Base-by-base conservation (phyloP, 2,329 filamentous ascomycete species). In the Venturiaceae sp. region DNA sequence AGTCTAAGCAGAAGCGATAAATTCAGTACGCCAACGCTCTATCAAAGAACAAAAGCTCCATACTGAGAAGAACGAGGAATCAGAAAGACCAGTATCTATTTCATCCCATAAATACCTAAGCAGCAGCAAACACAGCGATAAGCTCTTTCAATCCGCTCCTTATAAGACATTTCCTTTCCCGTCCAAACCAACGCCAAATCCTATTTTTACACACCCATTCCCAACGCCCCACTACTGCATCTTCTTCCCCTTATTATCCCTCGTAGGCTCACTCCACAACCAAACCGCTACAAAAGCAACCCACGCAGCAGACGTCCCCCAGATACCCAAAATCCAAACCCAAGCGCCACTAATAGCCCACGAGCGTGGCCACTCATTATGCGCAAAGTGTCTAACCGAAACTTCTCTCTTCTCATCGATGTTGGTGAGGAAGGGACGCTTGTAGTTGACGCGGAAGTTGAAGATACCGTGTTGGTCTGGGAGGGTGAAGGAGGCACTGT, bases 381-480 rank as follows among this genome's bases (percentile, higher is more conserved):
- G 94, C 7, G 94, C 94, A 75, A 96, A 94, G 77, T 99, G 94
- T 52, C 94, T 84, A 33, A 99, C 90, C 0, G 92, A 95, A 57
- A 97, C 92, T 23, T 92, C 94, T 66, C 86, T 83, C 83, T 97
- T 97, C 78, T 96, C 91, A 70, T 96, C 92, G 57, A 99, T 72
- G 71, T 85, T 87, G 67, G 85, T 94, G 65, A 95, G 75, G 79
- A 96, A 95, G 1, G 92, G 91, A 6, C 94, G 85, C 80, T 95
- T 95, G 81, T 97, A 96, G 80, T 96, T 95, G 73, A 97, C 82
- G 70, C 86, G 84, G 82, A 99, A 97, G 77, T 95, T 95, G 82
- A 97, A 99, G 75, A 99, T 96, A 70, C 94, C 94, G 77, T 99
- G 94, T 75, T 99, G 94, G 72, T 99, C 94, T 4, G 94, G 94